Evolutionary conservation across 2,329 filamentous ascomycete species (phyloP), one percentile per base, ranked within the genome.

Genomic region (Trichoderma breve): DNA sequence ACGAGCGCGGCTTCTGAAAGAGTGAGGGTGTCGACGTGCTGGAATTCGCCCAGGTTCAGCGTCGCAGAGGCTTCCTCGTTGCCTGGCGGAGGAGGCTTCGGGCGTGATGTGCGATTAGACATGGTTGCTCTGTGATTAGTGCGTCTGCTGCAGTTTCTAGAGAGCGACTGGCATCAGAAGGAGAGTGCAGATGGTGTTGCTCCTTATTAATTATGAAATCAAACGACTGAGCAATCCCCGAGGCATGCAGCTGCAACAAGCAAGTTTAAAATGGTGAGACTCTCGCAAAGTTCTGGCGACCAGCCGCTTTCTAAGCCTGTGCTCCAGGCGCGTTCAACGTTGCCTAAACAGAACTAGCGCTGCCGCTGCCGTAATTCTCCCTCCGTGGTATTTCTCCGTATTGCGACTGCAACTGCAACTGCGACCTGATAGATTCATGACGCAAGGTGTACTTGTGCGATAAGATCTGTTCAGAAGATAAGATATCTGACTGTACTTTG

Each of bases 1-100:
- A 99, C 92, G 65, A 97, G 89, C 76, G 94, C 90, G 2, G 96
- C 95, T 84, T 98, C 96, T 39, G 94, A 97, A 68, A 98, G 89
- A 60, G 95, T 97, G 74, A 99, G 87, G 6, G 95, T 95, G 80
- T 96, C 94, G 75, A 97, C 94, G 79, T 95, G 87, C 77, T 97
- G 90, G 83, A 98, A 98, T 80, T 98, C 95, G 83, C 96, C 96
- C 12, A 99, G 92, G 81, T 92, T 93, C 74, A 98, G 90, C 70
- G 90, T 90, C 8, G 89, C 86, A 64, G 92, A 90, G 28, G 95
- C 95, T 84, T 98, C 94, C 82, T 98, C 95, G 81, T 97, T 95
- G 80, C 92, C 92, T 71, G 90, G 87, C 62, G 88, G 88, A 58
- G 86, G 84, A 74, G 90, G 91, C 83, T 92, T 93, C 73, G 87